Evolutionary conservation across 208 protist species (phyloP).

Genomic region (Crithidia fasciculata): DNA sequence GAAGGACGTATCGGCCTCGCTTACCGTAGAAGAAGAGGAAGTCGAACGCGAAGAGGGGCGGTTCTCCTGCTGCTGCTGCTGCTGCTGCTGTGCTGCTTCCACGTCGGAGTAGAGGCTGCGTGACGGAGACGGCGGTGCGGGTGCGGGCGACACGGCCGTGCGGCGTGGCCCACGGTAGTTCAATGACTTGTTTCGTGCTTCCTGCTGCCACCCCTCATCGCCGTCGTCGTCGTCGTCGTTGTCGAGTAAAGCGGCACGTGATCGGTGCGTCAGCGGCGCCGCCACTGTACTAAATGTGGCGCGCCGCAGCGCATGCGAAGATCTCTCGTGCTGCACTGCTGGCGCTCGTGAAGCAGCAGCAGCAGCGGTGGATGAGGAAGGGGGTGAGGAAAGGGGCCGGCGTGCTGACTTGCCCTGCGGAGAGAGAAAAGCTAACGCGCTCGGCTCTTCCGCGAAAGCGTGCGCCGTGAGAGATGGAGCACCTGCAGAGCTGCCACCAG

Average conservation of each 20-base stretch:
- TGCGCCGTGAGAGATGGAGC: neutral
- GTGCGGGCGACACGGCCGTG: neutral
- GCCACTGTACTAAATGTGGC: no score
- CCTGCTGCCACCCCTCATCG: neutral
- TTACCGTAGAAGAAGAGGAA: neutral
- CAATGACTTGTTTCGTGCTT: neutral
- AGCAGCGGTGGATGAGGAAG: neutral
- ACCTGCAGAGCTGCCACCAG: no score
- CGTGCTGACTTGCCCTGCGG: constrained; percentile 24
- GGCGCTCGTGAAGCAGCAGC: neutral
- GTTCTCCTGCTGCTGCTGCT: neutral
- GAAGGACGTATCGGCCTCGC: constrained; percentile 4
- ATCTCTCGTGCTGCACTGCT: no score
- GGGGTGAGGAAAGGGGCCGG: neutral
- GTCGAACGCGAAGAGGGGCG: neutral
- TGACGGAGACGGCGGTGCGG: constrained; percentile 25
- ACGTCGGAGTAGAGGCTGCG: constrained; percentile 48
- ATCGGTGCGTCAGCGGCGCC: neutral
- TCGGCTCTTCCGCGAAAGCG: constrained; percentile 42
- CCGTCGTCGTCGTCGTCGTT: neutral
- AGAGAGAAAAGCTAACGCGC: constrained; percentile 69
- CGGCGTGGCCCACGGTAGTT: neutral
- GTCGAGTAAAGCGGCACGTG: neutral
- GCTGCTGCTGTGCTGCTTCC: constrained; percentile 25
- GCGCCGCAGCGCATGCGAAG: no score